Conservation (phyloP, 345 rosid genomes). For the Heritiera littoralis region DNA sequence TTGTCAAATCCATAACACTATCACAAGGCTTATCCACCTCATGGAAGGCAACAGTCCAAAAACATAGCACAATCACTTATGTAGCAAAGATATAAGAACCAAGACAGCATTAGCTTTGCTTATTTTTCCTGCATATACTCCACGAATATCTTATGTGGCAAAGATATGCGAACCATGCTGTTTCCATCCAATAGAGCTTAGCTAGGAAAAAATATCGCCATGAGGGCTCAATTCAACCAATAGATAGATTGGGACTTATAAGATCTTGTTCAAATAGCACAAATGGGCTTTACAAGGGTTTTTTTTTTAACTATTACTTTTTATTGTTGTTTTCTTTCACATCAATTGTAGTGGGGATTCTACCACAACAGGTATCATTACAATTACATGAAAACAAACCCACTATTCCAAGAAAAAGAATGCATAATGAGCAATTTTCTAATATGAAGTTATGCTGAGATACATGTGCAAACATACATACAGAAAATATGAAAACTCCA, state of each 20-base stretch:
- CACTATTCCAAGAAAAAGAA: not conserved
- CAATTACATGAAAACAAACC: slow-evolving; percentile 2
- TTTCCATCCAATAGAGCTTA: not conserved
- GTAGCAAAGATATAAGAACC: not conserved
- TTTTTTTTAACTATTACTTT: not conserved
- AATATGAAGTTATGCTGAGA: not conserved
- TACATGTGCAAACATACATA: not conserved
- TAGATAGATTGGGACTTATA: not conserved
- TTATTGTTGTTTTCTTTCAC: not conserved
- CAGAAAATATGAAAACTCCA: not conserved
- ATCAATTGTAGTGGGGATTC: not conserved
- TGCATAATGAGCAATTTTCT: not conserved
- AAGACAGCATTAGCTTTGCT: not conserved
- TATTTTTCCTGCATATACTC: not conserved
- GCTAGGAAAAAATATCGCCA: not conserved
- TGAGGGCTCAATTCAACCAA: not conserved
- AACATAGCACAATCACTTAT: not conserved
- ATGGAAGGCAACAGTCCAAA: not conserved
- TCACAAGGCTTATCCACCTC: not conserved
- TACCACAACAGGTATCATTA: not conserved
- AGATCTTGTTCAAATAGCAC: not conserved
- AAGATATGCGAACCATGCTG: not conserved
- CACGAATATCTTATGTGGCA: not conserved
- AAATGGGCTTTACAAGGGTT: not conserved
- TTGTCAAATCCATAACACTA: not conserved